Evolutionary conservation across 1,284 basidiomycete species (phyloP), one percentile per base, ranked within the genome.

Genomic region (Trametes polyzona): DNA sequence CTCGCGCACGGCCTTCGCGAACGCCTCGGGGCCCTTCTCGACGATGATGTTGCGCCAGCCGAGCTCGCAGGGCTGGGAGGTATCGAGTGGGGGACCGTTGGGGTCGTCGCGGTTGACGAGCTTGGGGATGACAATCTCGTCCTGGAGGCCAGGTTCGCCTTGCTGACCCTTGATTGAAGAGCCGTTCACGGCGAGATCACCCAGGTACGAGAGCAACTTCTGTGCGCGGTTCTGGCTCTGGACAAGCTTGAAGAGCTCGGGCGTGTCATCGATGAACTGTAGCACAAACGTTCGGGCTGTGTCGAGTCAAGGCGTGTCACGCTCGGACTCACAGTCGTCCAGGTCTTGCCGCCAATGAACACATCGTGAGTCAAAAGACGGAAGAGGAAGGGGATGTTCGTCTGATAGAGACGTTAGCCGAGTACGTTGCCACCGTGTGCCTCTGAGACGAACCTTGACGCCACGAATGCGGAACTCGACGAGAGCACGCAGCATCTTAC

Each of bases 41-140:
- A 97, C 91, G 73, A 99, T 97, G 74, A 99, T 98, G 80, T 98
- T 98, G 65, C 97, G 88, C 97, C 97, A 99, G 57, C 97, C 97
- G 41, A 86, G 80, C 65, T 88, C 83, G 77, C 95, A 97, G 19
- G 97, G 93, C 63, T 84, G 73, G 44, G 86, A 86, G 16, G 90
- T 84, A 73, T 99, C 96, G 67, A 97, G 77, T 8, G 87, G 83
- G 30, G 83, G 76, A 7, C 86, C 84, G 71, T 88, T 84, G 5
- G 90, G 86, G 69, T 93, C 89, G 46, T 91, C 87, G 39, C 83
- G 87, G 76, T 90, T 93, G 67, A 83, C 81, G 68, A 99, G 82
- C 58, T 83, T 80, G 41, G 97, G 97, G 62, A 96, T 82, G 63
- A 88, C 81, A 58, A 98, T 89, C 30, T 99, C 97, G 11, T 88